Conservation (phyloP, 2,329 filamentous ascomycete species). For the Fusarium sambucinum region DNA sequence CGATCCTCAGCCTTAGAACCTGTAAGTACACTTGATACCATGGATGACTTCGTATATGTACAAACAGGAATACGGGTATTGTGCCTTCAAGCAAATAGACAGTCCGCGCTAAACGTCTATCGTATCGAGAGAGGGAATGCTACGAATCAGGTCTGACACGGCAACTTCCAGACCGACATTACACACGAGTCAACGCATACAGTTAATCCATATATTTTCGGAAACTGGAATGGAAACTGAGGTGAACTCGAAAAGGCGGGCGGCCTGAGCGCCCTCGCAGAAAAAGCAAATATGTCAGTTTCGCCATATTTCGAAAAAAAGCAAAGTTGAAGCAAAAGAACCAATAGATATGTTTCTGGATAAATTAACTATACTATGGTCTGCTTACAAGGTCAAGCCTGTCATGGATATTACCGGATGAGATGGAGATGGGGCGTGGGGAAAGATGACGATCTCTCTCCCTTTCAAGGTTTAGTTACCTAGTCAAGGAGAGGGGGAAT, state of each 20-base stretch:
- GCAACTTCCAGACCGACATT: conserved; percentile 29
- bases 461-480: neutral
- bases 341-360: conserved; percentile 12
- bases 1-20: neutral
- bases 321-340: conserved; percentile 41
- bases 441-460: conserved; percentile 37
- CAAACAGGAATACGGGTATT: neutral
- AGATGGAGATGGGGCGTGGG: conserved; percentile 21
- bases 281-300: conserved; percentile 37
- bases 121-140: neutral
- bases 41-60: neutral
- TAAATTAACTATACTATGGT: conserved; percentile 23
- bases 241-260: conserved; percentile 8
- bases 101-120: neutral
- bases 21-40: neutral
- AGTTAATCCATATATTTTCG: conserved; percentile 5
- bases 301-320: conserved; percentile 26
- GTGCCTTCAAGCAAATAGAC: neutral
- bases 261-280: conserved; percentile 33
- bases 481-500: conserved; percentile 5
- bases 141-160: conserved; percentile 6
- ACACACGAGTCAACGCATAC: conserved; percentile 28
- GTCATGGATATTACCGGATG: conserved; percentile 12
- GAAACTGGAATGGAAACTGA: conserved; percentile 1
- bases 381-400: conserved; percentile 32